These are phyloP conservation scores for Daedalea quercina DNA, from an alignment of 768 basidiomycete genomes.

Conservation along the genomic window DNA sequence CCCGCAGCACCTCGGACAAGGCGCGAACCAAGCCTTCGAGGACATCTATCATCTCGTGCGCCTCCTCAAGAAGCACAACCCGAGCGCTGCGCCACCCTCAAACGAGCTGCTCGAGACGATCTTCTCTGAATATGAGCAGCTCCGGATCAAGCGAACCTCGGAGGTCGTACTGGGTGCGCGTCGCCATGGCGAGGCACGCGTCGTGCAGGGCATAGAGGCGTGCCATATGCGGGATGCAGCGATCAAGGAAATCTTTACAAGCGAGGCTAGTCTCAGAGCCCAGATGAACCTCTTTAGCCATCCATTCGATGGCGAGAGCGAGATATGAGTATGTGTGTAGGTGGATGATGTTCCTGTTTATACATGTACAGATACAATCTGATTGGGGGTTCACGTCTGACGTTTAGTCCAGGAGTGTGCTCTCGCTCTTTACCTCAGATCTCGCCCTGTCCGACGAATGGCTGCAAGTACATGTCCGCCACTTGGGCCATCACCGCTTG, in stretches of 20 bases:
- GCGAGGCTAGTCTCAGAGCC: background rate
- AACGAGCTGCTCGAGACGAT: slow-evolving; percentile 21
- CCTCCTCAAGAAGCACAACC: slow-evolving; percentile 27
- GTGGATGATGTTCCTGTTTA: too few species aligned
- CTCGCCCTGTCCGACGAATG: too few species aligned
- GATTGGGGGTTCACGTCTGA: too few species aligned
- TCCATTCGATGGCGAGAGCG: slow-evolving; percentile 2
- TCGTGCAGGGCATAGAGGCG: slow-evolving; percentile 24
- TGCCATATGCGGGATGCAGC: slow-evolving; percentile 24
- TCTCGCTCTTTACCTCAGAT: too few species aligned
- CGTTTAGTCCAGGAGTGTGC: too few species aligned
- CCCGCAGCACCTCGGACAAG: slow-evolving; percentile 38
- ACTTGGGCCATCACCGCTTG: too few species aligned
- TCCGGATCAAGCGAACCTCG: slow-evolving; percentile 30
- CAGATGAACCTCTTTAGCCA: background rate
- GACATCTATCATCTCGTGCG: slow-evolving; percentile 31
- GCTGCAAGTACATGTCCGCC: too few species aligned
- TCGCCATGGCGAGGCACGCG: slow-evolving; percentile 27
- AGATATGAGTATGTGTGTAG: background rate
- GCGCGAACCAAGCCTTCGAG: slow-evolving; percentile 39
- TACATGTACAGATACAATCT: too few species aligned
- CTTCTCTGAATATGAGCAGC: slow-evolving; percentile 28
- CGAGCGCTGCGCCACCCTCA: slow-evolving; percentile 18
- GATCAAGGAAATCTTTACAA: background rate
- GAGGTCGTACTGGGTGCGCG: slow-evolving; percentile 29